Evolutionary conservation across 78 protist genomes (phyloP), one percentile per base, ranked within the genome.

Genomic region (Neovahlkampfia damariscottae): DNA sequence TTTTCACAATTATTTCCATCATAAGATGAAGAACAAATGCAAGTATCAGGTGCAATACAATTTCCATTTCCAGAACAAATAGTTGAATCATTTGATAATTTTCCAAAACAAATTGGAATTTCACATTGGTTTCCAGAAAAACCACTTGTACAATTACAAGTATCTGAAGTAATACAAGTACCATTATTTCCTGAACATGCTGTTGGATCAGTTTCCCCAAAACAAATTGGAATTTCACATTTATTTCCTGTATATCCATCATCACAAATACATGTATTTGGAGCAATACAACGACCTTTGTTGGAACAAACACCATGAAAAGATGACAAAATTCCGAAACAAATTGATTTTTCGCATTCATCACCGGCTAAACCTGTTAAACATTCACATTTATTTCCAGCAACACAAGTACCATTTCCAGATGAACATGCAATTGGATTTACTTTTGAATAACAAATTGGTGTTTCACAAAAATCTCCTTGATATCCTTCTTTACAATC

Each of bases 181-280:
- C 62, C 62, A n/a, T n/a, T n/a, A 50, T 50, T 50, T n/a, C 62
- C 62, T 50, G 62, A 50, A 50, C 62, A 50, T 50, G 19, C 62
- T 50, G 19, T 19, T 50, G 62, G n/a, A n/a, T n/a, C n/a, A n/a
- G n/a, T n/a, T n/a, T n/a, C n/a, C n/a, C n/a, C n/a, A n/a, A n/a
- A n/a, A n/a, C n/a, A n/a, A n/a, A n/a, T n/a, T 50, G 62, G 62
- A 50, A 19, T 50, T 50, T 19, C 19, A 50, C 62, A 50, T 50
- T 19, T 50, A 50, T 19, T 19, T 50, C 19, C 62, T 19, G 62
- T 19, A 50, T n/a, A n/a, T n/a, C n/a, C n/a, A n/a, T n/a, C n/a
- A n/a, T n/a, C n/a, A n/a, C n/a, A n/a, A n/a, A n/a, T n/a, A n/a
- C n/a, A n/a, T n/a, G n/a, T n/a, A n/a, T n/a, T n/a, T n/a, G n/a